Evolutionary conservation across 2,329 filamentous ascomycete species (phyloP).

Genomic region (Aureobasidium sp.): DNA sequence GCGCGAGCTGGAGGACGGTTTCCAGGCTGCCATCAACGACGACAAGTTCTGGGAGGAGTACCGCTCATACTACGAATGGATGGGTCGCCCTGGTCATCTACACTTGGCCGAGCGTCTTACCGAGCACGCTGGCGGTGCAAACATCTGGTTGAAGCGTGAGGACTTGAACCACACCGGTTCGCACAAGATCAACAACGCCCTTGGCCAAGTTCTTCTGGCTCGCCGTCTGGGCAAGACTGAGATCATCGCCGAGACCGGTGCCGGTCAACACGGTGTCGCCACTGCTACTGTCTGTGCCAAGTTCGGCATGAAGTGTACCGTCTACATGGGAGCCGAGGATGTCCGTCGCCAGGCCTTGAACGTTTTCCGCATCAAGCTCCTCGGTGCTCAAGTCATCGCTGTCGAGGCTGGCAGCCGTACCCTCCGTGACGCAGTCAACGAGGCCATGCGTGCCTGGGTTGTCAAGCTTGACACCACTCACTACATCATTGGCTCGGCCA

Average conservation of each 20-base stretch:
- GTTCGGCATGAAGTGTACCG: constrained; percentile 95
- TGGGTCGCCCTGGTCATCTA: constrained; percentile 87
- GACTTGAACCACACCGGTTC: constrained; percentile 96
- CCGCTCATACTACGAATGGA: constrained; percentile 91
- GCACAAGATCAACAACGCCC: constrained; percentile 98
- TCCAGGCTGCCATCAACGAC: constrained; percentile 80
- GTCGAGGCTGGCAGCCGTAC: constrained; percentile 80
- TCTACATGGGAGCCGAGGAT: constrained; percentile 98
- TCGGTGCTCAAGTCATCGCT: constrained; percentile 85
- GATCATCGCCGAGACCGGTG: constrained; percentile 96
- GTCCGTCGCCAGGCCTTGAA: constrained; percentile 93
- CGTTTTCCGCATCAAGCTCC: constrained; percentile 95
- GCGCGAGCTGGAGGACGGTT: constrained; percentile 81
- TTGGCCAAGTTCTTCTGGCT: constrained; percentile 87
- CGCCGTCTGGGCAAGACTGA: constrained; percentile 83
- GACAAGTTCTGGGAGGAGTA: constrained; percentile 96
- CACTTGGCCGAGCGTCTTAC: constrained; percentile 86
- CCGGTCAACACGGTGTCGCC: constrained; percentile 94
- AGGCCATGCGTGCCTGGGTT: constrained; percentile 91
- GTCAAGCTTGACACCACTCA: constrained; percentile 88
- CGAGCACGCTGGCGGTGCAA: constrained; percentile 81
- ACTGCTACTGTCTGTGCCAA: constrained; percentile 97
- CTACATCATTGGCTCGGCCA: constrained; percentile 96
- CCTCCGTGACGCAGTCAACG: constrained; percentile 68
- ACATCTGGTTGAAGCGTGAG: constrained; percentile 96